A percentile compares a stretch with the other conserved stretches of the same genome.
Evolutionary conservation across 768 basidiomycete genomes (phyloP).

Genomic region (Boletus huronensis): DNA sequence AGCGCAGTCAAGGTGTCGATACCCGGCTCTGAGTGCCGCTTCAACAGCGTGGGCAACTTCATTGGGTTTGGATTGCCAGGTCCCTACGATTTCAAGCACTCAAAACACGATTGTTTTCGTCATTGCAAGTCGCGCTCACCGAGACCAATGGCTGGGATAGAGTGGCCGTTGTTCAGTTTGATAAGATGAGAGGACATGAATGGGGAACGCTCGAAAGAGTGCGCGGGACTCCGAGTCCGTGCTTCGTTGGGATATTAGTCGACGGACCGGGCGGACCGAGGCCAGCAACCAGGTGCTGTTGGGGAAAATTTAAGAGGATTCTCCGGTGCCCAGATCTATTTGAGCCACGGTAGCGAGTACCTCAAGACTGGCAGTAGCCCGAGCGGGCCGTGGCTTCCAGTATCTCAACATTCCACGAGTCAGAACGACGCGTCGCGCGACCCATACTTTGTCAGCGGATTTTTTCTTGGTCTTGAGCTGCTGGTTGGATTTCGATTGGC

Average conservation of each 20-base stretch:
- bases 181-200: conserved; percentile 43
- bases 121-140: conserved; percentile 41
- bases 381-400: no score
- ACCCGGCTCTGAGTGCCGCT: conserved; percentile 73
- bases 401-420: not conserved
- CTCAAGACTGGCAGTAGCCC: not conserved
- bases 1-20: conserved; percentile 75
- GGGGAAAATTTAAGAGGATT: not conserved
- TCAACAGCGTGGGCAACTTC: conserved; percentile 71
- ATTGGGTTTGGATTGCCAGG: conserved; percentile 76
- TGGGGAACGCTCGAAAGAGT: not conserved
- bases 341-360: not conserved
- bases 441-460: not conserved
- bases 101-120: not conserved
- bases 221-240: not conserved
- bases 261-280: conserved; percentile 22
- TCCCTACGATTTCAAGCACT: conserved; percentile 43
- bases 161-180: conserved; percentile 57
- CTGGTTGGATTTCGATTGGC: not conserved
- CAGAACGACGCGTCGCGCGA: not conserved
- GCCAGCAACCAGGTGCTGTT: conserved; percentile 2
- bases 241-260: not conserved
- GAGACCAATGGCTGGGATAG: conserved; percentile 56
- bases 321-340: not conserved
- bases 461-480: not conserved